Evolutionary conservation across 1,284 basidiomycete genomes (phyloP), one percentile per base, ranked within the genome.

Genomic region (Ceratobasidium papillatum): DNA sequence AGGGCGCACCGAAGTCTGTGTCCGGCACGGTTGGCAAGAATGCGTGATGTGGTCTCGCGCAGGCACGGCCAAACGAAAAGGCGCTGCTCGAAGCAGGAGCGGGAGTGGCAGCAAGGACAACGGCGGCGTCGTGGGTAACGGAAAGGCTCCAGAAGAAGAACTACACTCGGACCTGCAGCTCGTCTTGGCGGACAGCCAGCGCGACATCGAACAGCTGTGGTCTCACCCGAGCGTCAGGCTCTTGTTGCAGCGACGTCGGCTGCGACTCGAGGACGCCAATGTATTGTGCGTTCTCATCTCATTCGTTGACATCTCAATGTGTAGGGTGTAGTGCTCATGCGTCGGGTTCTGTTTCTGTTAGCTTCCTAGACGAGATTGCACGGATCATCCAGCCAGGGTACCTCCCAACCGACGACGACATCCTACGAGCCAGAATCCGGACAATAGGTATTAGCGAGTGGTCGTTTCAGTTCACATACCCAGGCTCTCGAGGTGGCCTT

Each of bases 391-490:
- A 89, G 77, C 84, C 87, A 1, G 91, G 90, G 68, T 94, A 92
- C 80, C 77, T 90, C 36, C 92, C 92, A 12, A 66, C 74, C 1
- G 75, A 77, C 64, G 76, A 77, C 78, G 92, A 94, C 81, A 87
- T 94, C 73, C 85, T 94, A 36, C 89, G 91, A 73, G 92, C 91
- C 68, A 89, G 92, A 25, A 82, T 94, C 36, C 91, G 92, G 81
- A 93, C 92, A 0, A 83, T 94, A 41, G 92, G 92, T 5, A 89
- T 94, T 32, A 88, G 89, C 77, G 92, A 94, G 77, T 90, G 93
- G 79, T 84, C 86, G 0, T 92, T 92, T 58, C 65, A 69, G 52
- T 69, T 69, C 51, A 69, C 65, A 52, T 43, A 56, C 41, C 79
- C 65, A 32, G 49, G 64, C 34, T 41, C 49, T 2, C 52, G 52